phyloP scores from a whole-genome alignment of 176 grass and related monocot genomes.

The Paspalum notatum region DNA sequence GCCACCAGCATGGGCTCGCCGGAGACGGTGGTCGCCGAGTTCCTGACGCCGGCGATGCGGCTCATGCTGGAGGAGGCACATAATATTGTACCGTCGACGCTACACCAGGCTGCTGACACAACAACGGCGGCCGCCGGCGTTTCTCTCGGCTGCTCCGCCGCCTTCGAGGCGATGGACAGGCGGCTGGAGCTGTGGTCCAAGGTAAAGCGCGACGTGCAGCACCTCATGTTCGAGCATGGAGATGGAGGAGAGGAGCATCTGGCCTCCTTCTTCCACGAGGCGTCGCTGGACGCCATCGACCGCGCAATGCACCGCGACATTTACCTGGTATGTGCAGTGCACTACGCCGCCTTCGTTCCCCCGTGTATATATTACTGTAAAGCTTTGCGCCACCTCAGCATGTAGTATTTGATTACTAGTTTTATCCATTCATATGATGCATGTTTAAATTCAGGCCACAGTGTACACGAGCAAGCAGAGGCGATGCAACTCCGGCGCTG shows the following conservation, averaged over 20 bases:
- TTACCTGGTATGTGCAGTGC: conserved; percentile 12
- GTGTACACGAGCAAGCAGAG: not conserved
- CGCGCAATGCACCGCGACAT: conserved; percentile 13
- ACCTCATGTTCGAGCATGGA: not conserved
- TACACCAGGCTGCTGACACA: too few species aligned
- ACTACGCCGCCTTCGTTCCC: too few species aligned
- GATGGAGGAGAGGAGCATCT: not conserved
- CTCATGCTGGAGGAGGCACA: not conserved
- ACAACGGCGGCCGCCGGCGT: not conserved
- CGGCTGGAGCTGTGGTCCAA: conserved; percentile 3
- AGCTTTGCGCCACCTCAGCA: too few species aligned
- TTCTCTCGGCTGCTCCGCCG: not conserved
- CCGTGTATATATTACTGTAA: too few species aligned
- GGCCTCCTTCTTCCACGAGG: not conserved
- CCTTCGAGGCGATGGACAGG: not conserved
- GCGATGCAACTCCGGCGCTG: not conserved
- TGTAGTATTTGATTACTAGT: too few species aligned
- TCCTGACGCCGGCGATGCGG: not conserved
- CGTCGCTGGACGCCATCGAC: conserved; percentile 29
- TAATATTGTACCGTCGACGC: too few species aligned
- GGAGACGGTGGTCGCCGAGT: not conserved
- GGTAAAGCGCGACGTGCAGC: not conserved
- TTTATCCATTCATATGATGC: not conserved
- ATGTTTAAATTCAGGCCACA: not conserved
- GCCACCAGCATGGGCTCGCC: not conserved